Evolutionary conservation across 768 basidiomycete genomes (phyloP).

Genomic region (Trametes elegans): DNA sequence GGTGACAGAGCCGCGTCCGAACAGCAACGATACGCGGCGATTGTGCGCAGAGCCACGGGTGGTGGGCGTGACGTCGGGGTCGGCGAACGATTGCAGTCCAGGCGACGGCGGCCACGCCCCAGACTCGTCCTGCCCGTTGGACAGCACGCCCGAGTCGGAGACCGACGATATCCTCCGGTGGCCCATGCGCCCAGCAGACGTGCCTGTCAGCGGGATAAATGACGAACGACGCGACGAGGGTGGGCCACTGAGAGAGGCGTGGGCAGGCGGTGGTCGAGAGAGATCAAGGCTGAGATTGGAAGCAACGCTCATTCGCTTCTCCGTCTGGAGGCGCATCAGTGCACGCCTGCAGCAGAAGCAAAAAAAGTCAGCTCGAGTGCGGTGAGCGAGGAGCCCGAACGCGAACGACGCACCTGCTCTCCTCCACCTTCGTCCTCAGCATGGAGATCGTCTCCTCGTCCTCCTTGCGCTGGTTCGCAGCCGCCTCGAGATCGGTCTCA

Average conservation of each 20-base stretch:
- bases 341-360: slow-evolving; percentile 53
- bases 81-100: slow-evolving; percentile 13
- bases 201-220: slow-evolving; percentile 69
- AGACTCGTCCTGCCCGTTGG: slow-evolving; percentile 31
- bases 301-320: slow-evolving; percentile 62
- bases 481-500: slow-evolving; percentile 56
- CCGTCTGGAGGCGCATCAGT: slow-evolving; percentile 82
- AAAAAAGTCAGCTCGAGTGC: background rate
- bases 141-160: slow-evolving; percentile 51
- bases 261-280: slow-evolving; percentile 41
- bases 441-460: slow-evolving; percentile 76
- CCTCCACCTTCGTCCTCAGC: slow-evolving; percentile 81
- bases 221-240: slow-evolving; percentile 68
- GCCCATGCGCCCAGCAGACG: slow-evolving; percentile 40
- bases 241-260: slow-evolving; percentile 39
- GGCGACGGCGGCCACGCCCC: slow-evolving; percentile 18
- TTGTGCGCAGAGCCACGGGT: slow-evolving; percentile 8
- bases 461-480: slow-evolving; percentile 45
- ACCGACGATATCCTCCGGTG: slow-evolving; percentile 77
- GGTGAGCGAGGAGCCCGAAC: background rate
- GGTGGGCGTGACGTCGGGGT: slow-evolving; percentile 13
- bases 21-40: slow-evolving; percentile 51
- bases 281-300: slow-evolving; percentile 51
- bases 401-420: slow-evolving; percentile 61
- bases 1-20: slow-evolving; percentile 49